Percentiles rank a stretch among this genome's conserved stretches.
Evolutionary conservation across 306 rosid genomes (phyloP).

Genomic region (Coriaria nepalensis): DNA sequence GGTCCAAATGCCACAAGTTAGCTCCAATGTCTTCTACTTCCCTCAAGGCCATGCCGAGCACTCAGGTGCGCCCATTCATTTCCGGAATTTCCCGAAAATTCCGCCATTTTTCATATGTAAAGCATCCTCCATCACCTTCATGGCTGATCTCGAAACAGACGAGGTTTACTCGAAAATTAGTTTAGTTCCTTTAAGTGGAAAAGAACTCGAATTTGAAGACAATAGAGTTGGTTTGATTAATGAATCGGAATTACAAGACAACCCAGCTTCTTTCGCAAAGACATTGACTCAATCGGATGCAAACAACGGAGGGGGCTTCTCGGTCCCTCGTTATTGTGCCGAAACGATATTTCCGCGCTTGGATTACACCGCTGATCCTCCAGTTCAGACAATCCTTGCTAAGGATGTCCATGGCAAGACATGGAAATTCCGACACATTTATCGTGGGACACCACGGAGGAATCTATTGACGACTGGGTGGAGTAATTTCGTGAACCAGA

Average conservation of each 20-base stretch:
- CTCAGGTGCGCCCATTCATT: constrained; percentile 54
- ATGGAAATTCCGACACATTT: constrained; percentile 90
- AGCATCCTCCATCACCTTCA: constrained; percentile 44
- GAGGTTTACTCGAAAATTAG: constrained; percentile 65
- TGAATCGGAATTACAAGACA: constrained; percentile 50
- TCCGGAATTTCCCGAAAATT: constrained; percentile 38
- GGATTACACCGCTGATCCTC: constrained; percentile 67
- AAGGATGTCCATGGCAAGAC: constrained; percentile 87
- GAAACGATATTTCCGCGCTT: constrained; percentile 84
- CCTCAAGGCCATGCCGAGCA: constrained; percentile 53
- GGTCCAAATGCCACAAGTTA: constrained; percentile 82
- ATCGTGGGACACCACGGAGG: constrained; percentile 88
- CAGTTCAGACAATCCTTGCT: constrained; percentile 72
- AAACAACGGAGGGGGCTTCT: constrained; percentile 91
- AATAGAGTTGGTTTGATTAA: constrained; percentile 28
- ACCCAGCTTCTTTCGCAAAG: constrained; percentile 72
- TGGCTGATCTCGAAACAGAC: constrained; percentile 84
- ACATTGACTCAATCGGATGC: constrained; percentile 94
- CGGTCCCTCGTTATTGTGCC: constrained; percentile 86
- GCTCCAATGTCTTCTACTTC: constrained; percentile 54
- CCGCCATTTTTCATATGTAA: constrained; percentile 53
- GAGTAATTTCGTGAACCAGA: constrained; percentile 89
- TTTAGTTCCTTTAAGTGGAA: constrained; percentile 33
- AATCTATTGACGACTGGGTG: constrained; percentile 95
- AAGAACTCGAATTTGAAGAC: constrained; percentile 25